Conservation (phyloP, 179 eudicot genomes). For the Sideroxylon spinosum region DNA sequence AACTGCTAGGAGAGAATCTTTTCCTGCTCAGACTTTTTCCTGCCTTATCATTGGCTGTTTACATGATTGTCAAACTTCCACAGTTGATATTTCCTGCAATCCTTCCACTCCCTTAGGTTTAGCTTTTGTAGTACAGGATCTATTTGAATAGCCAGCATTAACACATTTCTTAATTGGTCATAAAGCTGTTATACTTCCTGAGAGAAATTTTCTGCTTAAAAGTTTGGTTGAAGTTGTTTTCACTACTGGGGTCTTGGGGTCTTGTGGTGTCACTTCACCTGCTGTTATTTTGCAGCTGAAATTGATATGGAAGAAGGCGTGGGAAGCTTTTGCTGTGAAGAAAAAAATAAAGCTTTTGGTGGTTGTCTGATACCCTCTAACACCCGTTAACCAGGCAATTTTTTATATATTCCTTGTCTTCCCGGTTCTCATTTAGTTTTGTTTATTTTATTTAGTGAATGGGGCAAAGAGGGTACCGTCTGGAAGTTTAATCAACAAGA, state of each 20-base stretch:
- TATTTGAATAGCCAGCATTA: neutral
- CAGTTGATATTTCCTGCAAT: neutral
- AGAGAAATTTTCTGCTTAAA: neutral
- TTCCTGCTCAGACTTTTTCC: neutral
- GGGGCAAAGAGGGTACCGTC: conserved; percentile 42
- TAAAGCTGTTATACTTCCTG: neutral
- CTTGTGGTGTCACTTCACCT: neutral
- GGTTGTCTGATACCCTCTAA: neutral
- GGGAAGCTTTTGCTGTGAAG: neutral
- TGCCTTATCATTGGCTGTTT: neutral
- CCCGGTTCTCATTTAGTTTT: neutral
- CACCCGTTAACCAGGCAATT: neutral
- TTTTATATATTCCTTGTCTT: neutral
- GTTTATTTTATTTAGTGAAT: conserved; percentile 9
- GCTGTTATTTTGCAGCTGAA: conserved; percentile 3
- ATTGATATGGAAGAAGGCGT: neutral
- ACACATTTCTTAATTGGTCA: neutral
- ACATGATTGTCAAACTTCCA: neutral
- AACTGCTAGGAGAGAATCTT: too few species aligned
- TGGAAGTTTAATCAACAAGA: conserved; percentile 45
- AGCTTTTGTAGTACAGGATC: conserved; percentile 1
- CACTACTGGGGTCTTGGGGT: neutral
- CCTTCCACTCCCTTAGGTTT: neutral
- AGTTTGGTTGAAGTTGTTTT: neutral
- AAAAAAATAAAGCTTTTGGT: neutral